phyloP scores from a whole-genome alignment of 75 land plant genomes.

The Selaginella tamariscina region DNA sequence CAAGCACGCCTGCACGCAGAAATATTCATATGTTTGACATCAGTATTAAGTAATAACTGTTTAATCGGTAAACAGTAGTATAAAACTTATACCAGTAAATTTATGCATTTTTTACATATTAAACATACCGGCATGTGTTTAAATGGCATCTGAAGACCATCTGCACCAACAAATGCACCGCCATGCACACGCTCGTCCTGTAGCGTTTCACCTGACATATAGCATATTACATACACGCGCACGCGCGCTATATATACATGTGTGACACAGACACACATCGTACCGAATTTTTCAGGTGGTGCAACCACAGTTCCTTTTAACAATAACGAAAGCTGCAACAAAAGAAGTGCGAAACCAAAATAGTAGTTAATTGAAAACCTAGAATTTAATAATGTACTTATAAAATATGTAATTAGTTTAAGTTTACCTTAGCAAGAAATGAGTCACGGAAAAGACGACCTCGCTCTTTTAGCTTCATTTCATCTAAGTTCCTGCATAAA shows the following conservation, averaged over 20 bases:
- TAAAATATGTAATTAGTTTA: no score
- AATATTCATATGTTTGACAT: no score
- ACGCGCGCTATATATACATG: neutral
- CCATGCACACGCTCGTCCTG: slow-evolving; percentile 90
- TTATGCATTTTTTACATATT: no score
- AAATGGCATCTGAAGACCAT: slow-evolving; percentile 66
- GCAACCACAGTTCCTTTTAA: slow-evolving; percentile 93
- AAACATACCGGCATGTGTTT: slow-evolving; percentile 89
- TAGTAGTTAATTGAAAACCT: neutral
- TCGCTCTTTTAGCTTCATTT: slow-evolving; percentile 73
- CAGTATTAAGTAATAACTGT: no score
- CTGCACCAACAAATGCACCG: slow-evolving; percentile 69
- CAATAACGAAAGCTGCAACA: slow-evolving; percentile 67
- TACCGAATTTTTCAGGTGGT: slow-evolving; percentile 96
- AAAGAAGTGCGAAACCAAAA: neutral
- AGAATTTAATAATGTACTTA: no score
- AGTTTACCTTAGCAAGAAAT: slow-evolving; percentile 68
- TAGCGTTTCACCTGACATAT: slow-evolving; percentile 63
- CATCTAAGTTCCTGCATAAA: slow-evolving; percentile 65
- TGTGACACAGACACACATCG: neutral
- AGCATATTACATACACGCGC: neutral
- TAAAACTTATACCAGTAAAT: no score
- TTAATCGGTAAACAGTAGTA: no score
- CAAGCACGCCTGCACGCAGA: no score
- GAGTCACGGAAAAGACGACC: slow-evolving; percentile 74